Evolutionary conservation across 179 eudicot genomes (phyloP), one percentile per base, ranked within the genome.

Genomic region (Dionaea muscipula): DNA sequence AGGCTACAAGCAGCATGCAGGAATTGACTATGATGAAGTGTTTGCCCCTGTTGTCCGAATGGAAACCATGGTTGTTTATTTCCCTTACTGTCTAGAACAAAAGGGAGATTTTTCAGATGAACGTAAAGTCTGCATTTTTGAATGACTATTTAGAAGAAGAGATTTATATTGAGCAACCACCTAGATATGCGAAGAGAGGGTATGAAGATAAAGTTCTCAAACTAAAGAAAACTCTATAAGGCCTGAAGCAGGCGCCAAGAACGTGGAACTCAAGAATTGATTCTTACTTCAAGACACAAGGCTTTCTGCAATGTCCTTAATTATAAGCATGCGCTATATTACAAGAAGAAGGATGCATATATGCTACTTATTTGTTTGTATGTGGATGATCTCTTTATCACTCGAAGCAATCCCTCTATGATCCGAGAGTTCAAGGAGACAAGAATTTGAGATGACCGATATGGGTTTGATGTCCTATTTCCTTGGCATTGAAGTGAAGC

Each of bases 331-430:
- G 49, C 49, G 3, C 10, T 38, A 28, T 28, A 28, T 28, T 3
- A 3, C 3, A 28, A 28, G 8, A 8, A 28, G 35, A 28, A 28
- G 35, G 35, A 28, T 28, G 35, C 3, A 3, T 8, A 28, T 28
- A 28, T 28, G 3, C 8, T 28, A 28, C 35, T 28, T 28, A 28
- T 28, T 28, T 28, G 5, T 28, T 28, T 28, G 8, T 28, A 28
- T 28, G 35, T 28, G 35, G 35, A 28, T 47, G 78, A 79, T 45
- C 72, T 79, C 31, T 59, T 70, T 10, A 1, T 57, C 0, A 14
- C 35, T 3, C 5, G 35, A 28, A 28, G 8, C 8, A 28, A 28
- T 28, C 35, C 35, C 3, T 3, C 3, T 3, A 28, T 28, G 35
- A 28, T 28, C 3, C 5, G 8, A 28, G 35, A 28, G 3, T 28